Evolutionary conservation across 768 basidiomycete species (phyloP).

Genomic region (Collybiopsis confluens): DNA sequence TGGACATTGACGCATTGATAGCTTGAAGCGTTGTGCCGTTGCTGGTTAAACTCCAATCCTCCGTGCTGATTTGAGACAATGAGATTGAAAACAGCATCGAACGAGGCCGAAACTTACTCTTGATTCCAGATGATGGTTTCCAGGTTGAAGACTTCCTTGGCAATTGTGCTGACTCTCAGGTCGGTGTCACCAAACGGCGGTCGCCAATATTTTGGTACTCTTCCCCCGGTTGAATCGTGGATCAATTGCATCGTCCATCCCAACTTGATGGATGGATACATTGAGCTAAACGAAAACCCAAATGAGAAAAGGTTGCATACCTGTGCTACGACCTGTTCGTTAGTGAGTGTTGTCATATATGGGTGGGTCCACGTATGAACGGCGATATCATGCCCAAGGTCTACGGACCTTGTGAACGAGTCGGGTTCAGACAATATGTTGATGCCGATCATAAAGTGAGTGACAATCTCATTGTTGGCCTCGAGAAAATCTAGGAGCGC

Average conservation of each 20-base stretch:
- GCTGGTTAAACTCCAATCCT: constrained; percentile 66
- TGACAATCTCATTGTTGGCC: constrained; percentile 62
- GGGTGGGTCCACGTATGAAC: constrained; percentile 72
- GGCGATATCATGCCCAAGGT: constrained; percentile 41
- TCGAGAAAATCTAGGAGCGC: constrained; percentile 63
- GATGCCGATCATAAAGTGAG: constrained; percentile 87
- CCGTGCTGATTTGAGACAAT: constrained; percentile 40
- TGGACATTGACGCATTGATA: constrained; percentile 45
- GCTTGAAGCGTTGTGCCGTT: constrained; percentile 37
- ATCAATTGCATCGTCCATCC: constrained; percentile 82
- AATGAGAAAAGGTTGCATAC: constrained; percentile 20
- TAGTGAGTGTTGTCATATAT: constrained; percentile 75
- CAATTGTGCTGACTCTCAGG: constrained; percentile 79
- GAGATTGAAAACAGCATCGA: constrained; percentile 11
- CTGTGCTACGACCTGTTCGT: constrained; percentile 66
- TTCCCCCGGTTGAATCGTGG: constrained; percentile 76
- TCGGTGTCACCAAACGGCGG: constrained; percentile 87
- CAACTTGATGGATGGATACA: constrained; percentile 31
- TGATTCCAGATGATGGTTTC: constrained; percentile 88
- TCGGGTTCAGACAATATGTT: constrained; percentile 62
- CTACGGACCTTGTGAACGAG: constrained; percentile 51
- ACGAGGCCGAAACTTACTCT: constrained; percentile 47
- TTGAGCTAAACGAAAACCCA: neutral
- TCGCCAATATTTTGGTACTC: constrained; percentile 71
- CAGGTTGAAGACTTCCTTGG: constrained; percentile 77